phyloP scores from a whole-genome alignment of 768 basidiomycete species.

The Leccinum obscurum region DNA sequence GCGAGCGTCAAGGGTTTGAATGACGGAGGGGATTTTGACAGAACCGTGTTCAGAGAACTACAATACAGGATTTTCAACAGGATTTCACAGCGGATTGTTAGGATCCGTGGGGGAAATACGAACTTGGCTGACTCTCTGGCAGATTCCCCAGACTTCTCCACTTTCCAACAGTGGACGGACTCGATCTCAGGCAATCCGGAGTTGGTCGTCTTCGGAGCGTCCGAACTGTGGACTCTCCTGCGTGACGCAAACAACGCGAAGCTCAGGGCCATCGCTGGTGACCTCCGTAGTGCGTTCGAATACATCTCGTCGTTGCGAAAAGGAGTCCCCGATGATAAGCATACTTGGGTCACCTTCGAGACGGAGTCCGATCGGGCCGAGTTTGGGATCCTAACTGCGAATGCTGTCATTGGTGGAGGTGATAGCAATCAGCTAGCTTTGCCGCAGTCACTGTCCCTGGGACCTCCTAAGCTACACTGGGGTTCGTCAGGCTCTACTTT shows the following conservation, averaged over 20 bases:
- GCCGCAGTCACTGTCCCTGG: neutral
- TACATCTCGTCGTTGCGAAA: conserved; percentile 3
- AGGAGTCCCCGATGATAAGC: neutral
- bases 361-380: neutral
- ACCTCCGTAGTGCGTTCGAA: conserved; percentile 7
- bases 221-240: conserved; percentile 7
- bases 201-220: neutral
- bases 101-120: conserved; percentile 5
- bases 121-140: conserved; percentile 1
- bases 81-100: conserved; percentile 7
- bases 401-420: conserved; percentile 5
- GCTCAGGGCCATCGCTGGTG: conserved; percentile 4
- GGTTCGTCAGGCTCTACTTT: neutral
- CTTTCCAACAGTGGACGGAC: conserved; percentile 5
- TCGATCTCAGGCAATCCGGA: conserved; percentile 1
- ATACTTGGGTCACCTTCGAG: conserved; percentile 6
- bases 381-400: conserved; percentile 8
- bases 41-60: neutral
- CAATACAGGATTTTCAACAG: conserved; percentile 5
- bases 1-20: conserved; percentile 12
- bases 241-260: conserved; percentile 1
- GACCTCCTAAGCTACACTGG: conserved; percentile 7
- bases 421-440: neutral
- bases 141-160: conserved; percentile 1
- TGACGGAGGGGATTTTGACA: conserved; percentile 4